Evolutionary conservation across 2,329 filamentous ascomycete genomes (phyloP).

Genomic region (Cryphonectria carpinicola): DNA sequence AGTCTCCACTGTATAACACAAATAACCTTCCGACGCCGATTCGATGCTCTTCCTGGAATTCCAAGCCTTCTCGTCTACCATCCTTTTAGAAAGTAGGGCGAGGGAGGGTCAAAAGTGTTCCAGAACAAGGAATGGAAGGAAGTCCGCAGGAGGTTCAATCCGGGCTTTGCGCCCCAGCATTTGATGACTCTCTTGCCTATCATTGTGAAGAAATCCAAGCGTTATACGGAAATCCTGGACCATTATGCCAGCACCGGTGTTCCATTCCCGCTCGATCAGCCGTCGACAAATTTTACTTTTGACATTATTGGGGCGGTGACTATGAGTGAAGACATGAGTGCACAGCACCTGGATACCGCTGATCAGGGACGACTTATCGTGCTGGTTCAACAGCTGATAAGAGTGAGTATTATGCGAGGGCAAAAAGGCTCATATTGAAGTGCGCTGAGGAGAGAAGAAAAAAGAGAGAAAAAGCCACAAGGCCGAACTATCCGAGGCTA

Average conservation of each 20-base stretch:
- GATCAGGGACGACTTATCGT: background rate
- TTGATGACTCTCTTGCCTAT: conserved; percentile 42
- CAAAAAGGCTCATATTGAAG: too few species aligned
- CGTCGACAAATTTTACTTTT: conserved; percentile 42
- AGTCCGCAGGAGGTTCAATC: conserved; percentile 42
- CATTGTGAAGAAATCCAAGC: conserved; percentile 41
- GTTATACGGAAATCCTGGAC: conserved; percentile 40
- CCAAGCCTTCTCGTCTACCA: too few species aligned
- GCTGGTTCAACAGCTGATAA: background rate
- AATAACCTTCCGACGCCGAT: too few species aligned
- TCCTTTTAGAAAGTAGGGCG: too few species aligned
- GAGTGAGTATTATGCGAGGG: background rate
- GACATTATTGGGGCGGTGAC: conserved; percentile 39
- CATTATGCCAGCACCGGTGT: conserved; percentile 34
- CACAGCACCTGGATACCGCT: background rate
- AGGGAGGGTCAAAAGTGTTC: background rate
- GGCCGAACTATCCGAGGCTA: too few species aligned
- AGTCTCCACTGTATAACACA: too few species aligned
- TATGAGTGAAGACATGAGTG: background rate
- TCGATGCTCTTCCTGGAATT: too few species aligned
- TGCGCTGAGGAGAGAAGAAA: too few species aligned
- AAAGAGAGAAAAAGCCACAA: too few species aligned
- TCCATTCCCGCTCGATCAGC: conserved; percentile 36
- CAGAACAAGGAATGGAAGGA: conserved; percentile 35
- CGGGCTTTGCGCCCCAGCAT: conserved; percentile 44